Conservation (phyloP, 148 eudicot species). For the Silene latifolia region DNA sequence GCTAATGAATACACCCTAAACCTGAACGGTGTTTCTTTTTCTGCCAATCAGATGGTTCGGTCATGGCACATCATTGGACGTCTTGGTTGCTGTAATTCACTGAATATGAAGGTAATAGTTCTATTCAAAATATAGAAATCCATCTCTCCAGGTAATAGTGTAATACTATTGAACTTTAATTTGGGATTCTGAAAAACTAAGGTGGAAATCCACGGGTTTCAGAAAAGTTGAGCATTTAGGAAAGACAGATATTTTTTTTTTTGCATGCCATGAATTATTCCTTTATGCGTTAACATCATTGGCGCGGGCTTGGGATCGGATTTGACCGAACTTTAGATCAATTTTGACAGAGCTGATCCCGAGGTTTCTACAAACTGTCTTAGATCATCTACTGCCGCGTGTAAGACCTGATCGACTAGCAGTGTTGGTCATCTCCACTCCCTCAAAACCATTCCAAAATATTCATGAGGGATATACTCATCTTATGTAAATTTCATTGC, state of each 20-base stretch:
- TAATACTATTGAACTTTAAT: not conserved
- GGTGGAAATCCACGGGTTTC: not conserved
- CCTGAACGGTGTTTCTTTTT: constrained; percentile 4
- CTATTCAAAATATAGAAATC: not conserved
- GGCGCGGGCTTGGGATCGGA: no score
- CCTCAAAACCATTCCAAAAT: no score
- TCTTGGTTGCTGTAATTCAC: constrained; percentile 94
- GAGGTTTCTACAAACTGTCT: no score
- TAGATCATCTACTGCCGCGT: no score
- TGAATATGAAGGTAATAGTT: constrained; percentile 86
- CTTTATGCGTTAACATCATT: not conserved
- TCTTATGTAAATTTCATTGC: no score
- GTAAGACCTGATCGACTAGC: no score
- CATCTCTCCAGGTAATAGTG: not conserved
- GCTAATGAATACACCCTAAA: not conserved
- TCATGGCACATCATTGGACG: constrained; percentile 97
- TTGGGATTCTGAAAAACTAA: not conserved
- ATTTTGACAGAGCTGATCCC: no score
- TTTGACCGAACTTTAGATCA: no score
- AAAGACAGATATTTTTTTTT: not conserved
- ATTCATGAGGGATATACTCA: no score
- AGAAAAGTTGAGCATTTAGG: not conserved
- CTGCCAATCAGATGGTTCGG: constrained; percentile 59
- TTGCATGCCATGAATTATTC: not conserved
- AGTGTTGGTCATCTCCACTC: no score